Evolutionary conservation across 192 early-diverging fungal species (phyloP).

Genomic region (Entomortierella chlamydospora): DNA sequence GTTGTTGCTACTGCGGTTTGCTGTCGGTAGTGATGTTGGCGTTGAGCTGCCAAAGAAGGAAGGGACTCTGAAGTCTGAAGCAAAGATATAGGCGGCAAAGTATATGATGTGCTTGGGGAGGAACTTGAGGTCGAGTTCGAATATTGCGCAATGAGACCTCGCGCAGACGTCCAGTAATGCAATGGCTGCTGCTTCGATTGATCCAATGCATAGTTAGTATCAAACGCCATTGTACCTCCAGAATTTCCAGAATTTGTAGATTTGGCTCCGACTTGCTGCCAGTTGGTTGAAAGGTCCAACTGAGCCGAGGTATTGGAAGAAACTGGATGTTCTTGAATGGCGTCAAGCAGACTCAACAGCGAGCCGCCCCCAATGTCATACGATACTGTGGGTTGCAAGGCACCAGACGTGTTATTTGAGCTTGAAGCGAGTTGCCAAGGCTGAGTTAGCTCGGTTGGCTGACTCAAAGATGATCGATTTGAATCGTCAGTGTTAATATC

Average conservation of each 20-base stretch:
- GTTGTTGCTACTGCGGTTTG: too few relatives aligned
- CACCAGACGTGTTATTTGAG: background rate
- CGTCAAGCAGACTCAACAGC: background rate
- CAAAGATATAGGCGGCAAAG: too few relatives aligned
- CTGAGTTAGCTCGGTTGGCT: background rate
- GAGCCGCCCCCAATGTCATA: background rate
- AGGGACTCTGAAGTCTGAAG: too few relatives aligned
- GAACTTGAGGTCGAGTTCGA: too few relatives aligned
- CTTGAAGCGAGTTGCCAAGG: background rate
- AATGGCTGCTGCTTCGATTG: background rate
- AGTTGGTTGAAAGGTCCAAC: too few relatives aligned
- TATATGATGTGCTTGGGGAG: too few relatives aligned
- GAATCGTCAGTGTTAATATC: background rate
- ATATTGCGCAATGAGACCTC: too few relatives aligned
- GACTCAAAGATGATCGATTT: background rate
- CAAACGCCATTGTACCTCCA: background rate
- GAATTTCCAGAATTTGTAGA: too few relatives aligned
- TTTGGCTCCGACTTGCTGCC: too few relatives aligned
- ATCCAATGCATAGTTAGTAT: too few relatives aligned
- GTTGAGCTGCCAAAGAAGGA: background rate
- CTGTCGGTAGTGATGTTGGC: background rate
- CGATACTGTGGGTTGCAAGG: too few relatives aligned
- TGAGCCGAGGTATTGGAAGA: too few relatives aligned
- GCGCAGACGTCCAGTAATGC: background rate
- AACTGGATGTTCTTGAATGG: background rate